Evolutionary conservation across 2,329 filamentous ascomycete species (phyloP).

Genomic region (Alternaria infectoria): DNA sequence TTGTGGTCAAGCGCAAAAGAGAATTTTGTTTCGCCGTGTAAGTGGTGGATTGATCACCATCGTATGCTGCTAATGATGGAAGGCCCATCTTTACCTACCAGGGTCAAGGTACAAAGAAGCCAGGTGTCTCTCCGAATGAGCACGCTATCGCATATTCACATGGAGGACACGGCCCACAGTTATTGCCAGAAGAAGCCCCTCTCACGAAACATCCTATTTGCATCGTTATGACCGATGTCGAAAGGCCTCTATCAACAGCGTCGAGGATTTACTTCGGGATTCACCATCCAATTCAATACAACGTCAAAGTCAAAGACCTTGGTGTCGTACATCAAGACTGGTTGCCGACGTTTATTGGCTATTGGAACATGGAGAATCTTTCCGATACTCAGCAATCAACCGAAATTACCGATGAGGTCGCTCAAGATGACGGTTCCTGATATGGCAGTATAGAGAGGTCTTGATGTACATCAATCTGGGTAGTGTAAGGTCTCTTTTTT

Average conservation of each 20-base stretch:
- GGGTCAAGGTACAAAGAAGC: constrained; percentile 9
- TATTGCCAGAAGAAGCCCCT: constrained; percentile 33
- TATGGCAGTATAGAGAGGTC: fast-evolving
- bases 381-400: neutral
- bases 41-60: neutral
- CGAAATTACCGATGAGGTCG: neutral
- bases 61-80: neutral
- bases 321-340: constrained; percentile 39
- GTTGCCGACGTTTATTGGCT: constrained; percentile 15
- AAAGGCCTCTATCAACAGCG: constrained; percentile 9
- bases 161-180: constrained; percentile 8
- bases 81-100: constrained; percentile 18
- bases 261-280: constrained; percentile 42
- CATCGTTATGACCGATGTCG: constrained; percentile 23
- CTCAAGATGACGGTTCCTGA: too few species aligned
- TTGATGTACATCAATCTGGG: too few species aligned
- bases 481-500: too few species aligned
- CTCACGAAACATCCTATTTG: constrained; percentile 46
- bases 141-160: constrained; percentile 48
- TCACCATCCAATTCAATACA: constrained; percentile 51
- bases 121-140: constrained; percentile 19
- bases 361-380: constrained; percentile 18
- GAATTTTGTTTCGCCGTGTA: constrained; percentile 1
- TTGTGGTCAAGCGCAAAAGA: neutral
- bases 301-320: constrained; percentile 51